Evolutionary conservation across 225 moss, liverwort and hornwort genomes (phyloP).

Genomic region (Neckera pumila): DNA sequence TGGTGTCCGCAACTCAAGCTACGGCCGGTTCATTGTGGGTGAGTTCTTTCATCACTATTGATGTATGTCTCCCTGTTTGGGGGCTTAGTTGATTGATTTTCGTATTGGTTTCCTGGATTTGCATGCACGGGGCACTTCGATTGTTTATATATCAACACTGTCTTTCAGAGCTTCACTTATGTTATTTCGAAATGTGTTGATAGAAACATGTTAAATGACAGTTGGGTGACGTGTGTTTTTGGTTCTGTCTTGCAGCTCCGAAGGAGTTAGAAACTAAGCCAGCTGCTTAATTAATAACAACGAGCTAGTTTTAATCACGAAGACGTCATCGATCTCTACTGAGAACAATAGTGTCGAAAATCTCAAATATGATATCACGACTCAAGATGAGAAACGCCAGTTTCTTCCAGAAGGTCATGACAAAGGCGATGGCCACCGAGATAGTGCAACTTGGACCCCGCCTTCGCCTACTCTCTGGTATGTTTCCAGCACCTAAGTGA

Average conservation of each 20-base stretch:
- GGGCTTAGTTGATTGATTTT: neutral
- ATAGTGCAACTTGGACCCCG: neutral
- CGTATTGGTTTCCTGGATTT: no score
- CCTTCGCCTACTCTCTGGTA: neutral
- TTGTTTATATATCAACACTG: neutral
- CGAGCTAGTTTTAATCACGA: neutral
- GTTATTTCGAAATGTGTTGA: neutral
- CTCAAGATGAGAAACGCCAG: neutral
- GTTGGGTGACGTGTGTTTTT: neutral
- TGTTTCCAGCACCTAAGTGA: neutral
- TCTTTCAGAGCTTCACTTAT: neutral
- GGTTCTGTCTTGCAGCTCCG: no score
- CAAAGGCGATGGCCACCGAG: neutral
- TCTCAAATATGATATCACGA: neutral
- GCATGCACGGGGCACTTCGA: neutral
- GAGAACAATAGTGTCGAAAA: neutral
- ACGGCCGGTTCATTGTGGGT: neutral
- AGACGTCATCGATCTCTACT: no score
- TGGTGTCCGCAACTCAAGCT: no score
- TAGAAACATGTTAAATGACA: neutral
- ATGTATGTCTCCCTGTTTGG: neutral
- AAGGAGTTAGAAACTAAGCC: no score
- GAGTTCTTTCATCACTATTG: neutral
- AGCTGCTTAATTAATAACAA: no score
- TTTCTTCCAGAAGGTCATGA: neutral